These are phyloP conservation scores for Lumnitzera racemosa DNA, from an alignment of 345 rosid genomes.

Conservation along the genomic window DNA sequence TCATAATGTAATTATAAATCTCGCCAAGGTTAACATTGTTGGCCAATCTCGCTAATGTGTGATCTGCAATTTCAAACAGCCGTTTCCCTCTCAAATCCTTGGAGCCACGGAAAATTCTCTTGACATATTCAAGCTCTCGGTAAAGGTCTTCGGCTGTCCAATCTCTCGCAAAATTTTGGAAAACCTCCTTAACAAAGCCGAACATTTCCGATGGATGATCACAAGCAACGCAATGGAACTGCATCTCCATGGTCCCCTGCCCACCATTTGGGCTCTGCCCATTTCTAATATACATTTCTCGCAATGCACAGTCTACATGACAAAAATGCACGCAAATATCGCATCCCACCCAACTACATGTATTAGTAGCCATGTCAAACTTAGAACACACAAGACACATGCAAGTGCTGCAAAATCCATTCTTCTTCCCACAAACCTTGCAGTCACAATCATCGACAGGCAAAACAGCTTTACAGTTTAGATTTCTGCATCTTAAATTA, in stretches of 20 bases:
- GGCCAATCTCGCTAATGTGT: slow-evolving; percentile 52
- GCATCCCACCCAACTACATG: slow-evolving; percentile 99
- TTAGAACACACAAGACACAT: slow-evolving; percentile 95
- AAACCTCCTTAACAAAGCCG: slow-evolving; percentile 97
- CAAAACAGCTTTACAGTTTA: slow-evolving; percentile 48
- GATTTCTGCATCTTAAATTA: slow-evolving; percentile 76
- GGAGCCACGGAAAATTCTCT: slow-evolving; percentile 71
- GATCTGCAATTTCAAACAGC: slow-evolving; percentile 69
- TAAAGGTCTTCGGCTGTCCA: slow-evolving; percentile 65
- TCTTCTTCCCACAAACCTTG: slow-evolving; percentile 72
- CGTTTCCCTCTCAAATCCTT: slow-evolving; percentile 76
- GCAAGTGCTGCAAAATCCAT: slow-evolving; percentile 87
- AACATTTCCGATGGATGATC: slow-evolving; percentile 98
- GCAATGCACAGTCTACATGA: slow-evolving; percentile 86
- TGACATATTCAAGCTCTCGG: slow-evolving; percentile 83
- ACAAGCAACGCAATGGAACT: slow-evolving; percentile 90
- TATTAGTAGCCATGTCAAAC: slow-evolving; percentile 89
- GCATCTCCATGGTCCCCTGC: slow-evolving; percentile 72
- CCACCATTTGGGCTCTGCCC: slow-evolving; percentile 49
- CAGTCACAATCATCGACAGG: slow-evolving; percentile 98
- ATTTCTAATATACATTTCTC: slow-evolving; percentile 67
- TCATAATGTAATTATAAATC: slow-evolving; percentile 42
- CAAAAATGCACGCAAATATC: slow-evolving; percentile 98
- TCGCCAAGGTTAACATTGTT: slow-evolving; percentile 55
- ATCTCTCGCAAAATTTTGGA: slow-evolving; percentile 64